A percentile compares a stretch with the other conserved stretches of the same genome.
These are phyloP conservation scores for Fraxinus quadrangulata DNA, from an alignment of 257 asterid genomes.

Conservation along the genomic window DNA sequence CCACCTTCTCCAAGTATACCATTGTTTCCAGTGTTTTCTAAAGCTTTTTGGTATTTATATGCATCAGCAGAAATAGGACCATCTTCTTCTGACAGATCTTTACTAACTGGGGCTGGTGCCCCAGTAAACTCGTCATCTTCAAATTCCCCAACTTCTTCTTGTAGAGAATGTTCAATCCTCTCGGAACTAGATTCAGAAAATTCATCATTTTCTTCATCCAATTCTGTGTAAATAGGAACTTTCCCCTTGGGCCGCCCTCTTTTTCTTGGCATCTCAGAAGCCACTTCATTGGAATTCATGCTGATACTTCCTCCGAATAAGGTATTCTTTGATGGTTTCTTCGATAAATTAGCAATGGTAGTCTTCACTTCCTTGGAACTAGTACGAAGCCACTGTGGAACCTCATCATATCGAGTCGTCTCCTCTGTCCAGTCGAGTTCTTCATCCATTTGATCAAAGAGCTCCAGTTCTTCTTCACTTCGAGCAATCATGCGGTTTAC, in stretches of 20 bases:
- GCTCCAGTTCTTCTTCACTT: slow-evolving; percentile 88
- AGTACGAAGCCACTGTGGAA: slow-evolving; percentile 95
- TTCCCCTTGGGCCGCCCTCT: slow-evolving; percentile 92
- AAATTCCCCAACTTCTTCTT: slow-evolving; percentile 73
- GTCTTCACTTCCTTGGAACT: slow-evolving; percentile 74
- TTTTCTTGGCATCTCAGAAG: slow-evolving; percentile 69
- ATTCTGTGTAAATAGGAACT: slow-evolving; percentile 79
- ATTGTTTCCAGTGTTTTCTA: slow-evolving; percentile 46
- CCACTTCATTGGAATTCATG: slow-evolving; percentile 51
- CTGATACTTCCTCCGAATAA: slow-evolving; percentile 60
- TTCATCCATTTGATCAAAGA: slow-evolving; percentile 98
- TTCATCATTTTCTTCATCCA: slow-evolving; percentile 86
- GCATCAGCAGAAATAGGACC: slow-evolving; percentile 59
- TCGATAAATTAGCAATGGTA: slow-evolving; percentile 71
- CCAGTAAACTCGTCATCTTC: slow-evolving; percentile 81
- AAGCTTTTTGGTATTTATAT: slow-evolving; percentile 57
- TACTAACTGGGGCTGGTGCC: slow-evolving; percentile 44
- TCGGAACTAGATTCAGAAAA: slow-evolving; percentile 88
- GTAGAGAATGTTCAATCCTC: slow-evolving; percentile 66
- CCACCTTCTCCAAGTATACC: slow-evolving; percentile 63
- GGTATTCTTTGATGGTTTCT: slow-evolving; percentile 67
- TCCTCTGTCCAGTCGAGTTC: slow-evolving; percentile 93
- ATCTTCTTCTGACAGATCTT: slow-evolving; percentile 84
- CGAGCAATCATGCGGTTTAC: slow-evolving; percentile 99
- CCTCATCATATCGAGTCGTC: slow-evolving; percentile 83